Evolutionary conservation across 164 flowering plant species (phyloP), one percentile per base, ranked within the genome.

Genomic region (Annona cherimola): DNA sequence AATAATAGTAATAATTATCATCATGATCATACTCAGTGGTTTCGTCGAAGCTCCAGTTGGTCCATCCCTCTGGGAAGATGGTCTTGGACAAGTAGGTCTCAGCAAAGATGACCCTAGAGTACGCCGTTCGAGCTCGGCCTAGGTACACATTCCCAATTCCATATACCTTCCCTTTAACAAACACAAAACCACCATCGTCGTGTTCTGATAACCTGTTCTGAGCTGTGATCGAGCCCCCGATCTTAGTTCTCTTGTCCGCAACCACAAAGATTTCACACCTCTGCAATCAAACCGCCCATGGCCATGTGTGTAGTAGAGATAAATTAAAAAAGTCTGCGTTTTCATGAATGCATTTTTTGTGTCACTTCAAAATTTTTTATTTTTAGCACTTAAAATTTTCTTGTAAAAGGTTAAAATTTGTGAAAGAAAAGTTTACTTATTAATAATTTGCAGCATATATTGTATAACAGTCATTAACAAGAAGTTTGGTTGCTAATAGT

Each of bases 161-260:
- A 63, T 91, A 94, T 0, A 94, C 90, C 72, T 81, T 86, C 4
- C 93, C 94, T 75, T 84, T 84, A 1, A 86, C 14, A 70, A 94
- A 94, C 73, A 89, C 90, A 70, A 84, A 91, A 4, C 98, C 98
- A 67, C 88, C 84, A 5, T 79, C 66, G 11, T 89, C 95, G 2
- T 81, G 77, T 3, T 54, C 79, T 2, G 63, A 78, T 9, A 79
- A 71, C 75, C 91, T 80, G 75, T 82, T 81, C 0, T 92, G 93
- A n/a, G 98, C 95, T 61, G 96, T 88, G 64, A 91, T 86, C n/a
- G 99, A 94, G 3, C 99, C 99, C 14, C 20, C 75, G 16, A 93
- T 84, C 57, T 68, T 61, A 69, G 82, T 71, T 73, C 96, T 81
- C 57, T 71, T 69, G 74, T 94, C 93, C 0, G 71, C 83, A 5